Base-by-base conservation (phyloP, 805 yeast species). In the Tetrapisispora pingtungensis region DNA sequence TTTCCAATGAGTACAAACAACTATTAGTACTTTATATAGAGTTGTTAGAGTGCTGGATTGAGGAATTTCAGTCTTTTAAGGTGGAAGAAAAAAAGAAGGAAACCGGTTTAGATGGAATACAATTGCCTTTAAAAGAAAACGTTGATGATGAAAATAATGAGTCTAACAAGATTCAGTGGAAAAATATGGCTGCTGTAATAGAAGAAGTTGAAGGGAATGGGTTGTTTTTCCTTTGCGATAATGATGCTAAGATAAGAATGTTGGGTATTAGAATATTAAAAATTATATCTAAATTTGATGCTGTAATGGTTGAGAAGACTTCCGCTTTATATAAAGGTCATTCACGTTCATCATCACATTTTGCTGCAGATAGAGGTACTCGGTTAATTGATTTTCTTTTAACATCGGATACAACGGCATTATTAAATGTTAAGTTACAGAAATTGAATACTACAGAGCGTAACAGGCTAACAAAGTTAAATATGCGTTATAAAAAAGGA, bases 171-270 rank as follows among this genome's bases (percentile, higher is more conserved):
- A 61, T 84, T 32, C 90, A 84, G 56, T 71, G 86, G 74, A 85
- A 84, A 52, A 79, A 78, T 39, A 78, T 87, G 15, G 79, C 86
- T 49, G 83, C 96, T 0, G 82, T 84, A 0, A 81, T 93, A 39
- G 97, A 93, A 62, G 97, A 90, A 49, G 85, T 90, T 10, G 98
- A 93, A 63, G 97, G 98, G 0, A 86, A 89, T 57, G 99, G 96
- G 0, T 65, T 93, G 27, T 93, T 86, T 56, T 90, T 94, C 57
- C 67, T 93, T 19, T 85, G 96, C 55, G 85, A 96, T 1, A 94
- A 88, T 52, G 96, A 88, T 57, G 72, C 82, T 36, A 70, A 75
- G 20, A 74, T 86, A 12, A 70, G 99, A 43, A 79, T 78, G 47
- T 65, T 80, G 39, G 97, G 95, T 0, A 69, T 89, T 2, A 73